These are phyloP conservation scores for Globisporangium camurandrum DNA, from an alignment of 352 stramenopile species.

Conservation along the genomic window DNA sequence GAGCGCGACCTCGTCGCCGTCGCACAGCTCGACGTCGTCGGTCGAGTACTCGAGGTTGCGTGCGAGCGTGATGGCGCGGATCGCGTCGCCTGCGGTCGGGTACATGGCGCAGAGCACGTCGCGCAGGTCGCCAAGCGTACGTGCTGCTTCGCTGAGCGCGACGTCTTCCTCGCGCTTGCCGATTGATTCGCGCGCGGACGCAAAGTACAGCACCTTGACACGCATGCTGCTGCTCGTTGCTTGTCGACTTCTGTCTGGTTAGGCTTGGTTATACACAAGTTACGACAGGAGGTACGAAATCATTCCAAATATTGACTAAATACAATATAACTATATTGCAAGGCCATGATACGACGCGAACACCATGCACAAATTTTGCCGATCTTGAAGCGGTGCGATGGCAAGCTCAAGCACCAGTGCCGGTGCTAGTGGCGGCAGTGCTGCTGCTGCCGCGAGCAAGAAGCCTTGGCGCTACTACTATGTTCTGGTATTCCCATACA, in stretches of 20 bases:
- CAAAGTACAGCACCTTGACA: slow-evolving; percentile 81
- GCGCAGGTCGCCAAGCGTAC: slow-evolving; percentile 39
- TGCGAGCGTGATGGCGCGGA: slow-evolving; percentile 57
- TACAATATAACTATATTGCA: background rate
- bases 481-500: slow-evolving; percentile 42
- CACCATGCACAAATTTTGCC: background rate
- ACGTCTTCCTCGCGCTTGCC: slow-evolving; percentile 63
- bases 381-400: slow-evolving; percentile 30
- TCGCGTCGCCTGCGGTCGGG: slow-evolving; percentile 29
- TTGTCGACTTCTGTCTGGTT: background rate
- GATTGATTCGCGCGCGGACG: slow-evolving; percentile 60
- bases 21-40: slow-evolving; percentile 32
- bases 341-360: background rate
- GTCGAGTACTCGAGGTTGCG: slow-evolving; percentile 68
- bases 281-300: no score
- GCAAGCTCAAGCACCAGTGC: slow-evolving; percentile 2
- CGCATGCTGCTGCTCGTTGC: slow-evolving; percentile 16
- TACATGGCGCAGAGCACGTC: slow-evolving; percentile 38
- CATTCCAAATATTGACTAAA: background rate
- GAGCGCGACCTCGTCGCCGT: slow-evolving; percentile 75
- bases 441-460: slow-evolving; percentile 10
- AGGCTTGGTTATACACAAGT: background rate
- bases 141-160: slow-evolving; percentile 9
- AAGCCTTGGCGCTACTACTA: slow-evolving; percentile 75
- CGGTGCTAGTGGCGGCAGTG: slow-evolving; percentile 8